Percentiles rank a stretch among this genome's conserved stretches.
Evolutionary conservation across 805 yeast genomes (phyloP).

Genomic region (Ogataea nitratoaversa): DNA sequence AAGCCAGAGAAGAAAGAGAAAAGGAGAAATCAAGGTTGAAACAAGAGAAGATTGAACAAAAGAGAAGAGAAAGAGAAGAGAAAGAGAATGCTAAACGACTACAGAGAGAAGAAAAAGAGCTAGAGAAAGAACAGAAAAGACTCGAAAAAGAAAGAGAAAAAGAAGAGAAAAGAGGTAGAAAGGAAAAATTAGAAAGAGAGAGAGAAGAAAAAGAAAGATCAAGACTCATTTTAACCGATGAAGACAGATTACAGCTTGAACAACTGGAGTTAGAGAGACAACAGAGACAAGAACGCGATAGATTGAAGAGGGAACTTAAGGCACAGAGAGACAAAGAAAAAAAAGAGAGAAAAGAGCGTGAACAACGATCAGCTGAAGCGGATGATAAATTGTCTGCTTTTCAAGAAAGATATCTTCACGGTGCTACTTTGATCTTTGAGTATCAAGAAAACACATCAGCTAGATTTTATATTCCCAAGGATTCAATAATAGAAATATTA

Average conservation of each 20-base stretch:
- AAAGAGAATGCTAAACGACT: conserved; percentile 13
- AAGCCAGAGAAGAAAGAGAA: conserved; percentile 20
- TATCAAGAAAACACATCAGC: conserved; percentile 74
- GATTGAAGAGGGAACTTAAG: conserved; percentile 5
- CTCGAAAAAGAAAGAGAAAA: conserved; percentile 19
- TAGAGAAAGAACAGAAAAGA: conserved; percentile 21
- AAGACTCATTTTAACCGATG: conserved; percentile 11
- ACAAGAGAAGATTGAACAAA: conserved; percentile 19
- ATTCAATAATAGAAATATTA: conserved; percentile 64
- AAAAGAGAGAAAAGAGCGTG: conserved; percentile 15
- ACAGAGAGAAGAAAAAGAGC: conserved; percentile 20
- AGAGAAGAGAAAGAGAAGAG: conserved; percentile 20
- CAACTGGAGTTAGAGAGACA: conserved; percentile 11
- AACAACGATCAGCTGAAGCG: conserved; percentile 20
- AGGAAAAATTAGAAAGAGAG: conserved; percentile 5
- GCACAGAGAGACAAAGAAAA: conserved; percentile 13
- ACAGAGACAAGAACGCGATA: conserved; percentile 6
- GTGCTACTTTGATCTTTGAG: conserved; percentile 79
- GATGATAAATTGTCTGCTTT: conserved; percentile 69
- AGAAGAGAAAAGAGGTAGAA: conserved; percentile 12
- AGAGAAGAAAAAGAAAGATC: conserved; percentile 11
- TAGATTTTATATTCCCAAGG: conserved; percentile 71
- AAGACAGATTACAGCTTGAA: conserved; percentile 13
- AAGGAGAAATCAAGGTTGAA: conserved; percentile 14
- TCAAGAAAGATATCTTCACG: conserved; percentile 64